Evolutionary conservation across 1,284 basidiomycete species (phyloP).

Genomic region (Earliella scabrosa): DNA sequence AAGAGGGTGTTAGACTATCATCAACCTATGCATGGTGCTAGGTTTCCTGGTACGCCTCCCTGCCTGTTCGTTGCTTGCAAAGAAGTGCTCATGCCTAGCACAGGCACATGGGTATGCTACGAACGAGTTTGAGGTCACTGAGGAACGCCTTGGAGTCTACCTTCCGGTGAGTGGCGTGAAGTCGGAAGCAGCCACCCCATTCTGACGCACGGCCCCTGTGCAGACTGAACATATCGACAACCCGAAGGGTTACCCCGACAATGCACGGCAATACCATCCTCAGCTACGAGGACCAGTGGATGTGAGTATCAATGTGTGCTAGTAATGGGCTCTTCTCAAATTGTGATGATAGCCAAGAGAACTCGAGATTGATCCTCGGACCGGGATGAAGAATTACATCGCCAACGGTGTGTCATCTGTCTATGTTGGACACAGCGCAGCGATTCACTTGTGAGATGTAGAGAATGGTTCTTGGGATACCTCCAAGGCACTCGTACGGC

Average conservation of each 20-base stretch:
- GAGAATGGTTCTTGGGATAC: slow-evolving; percentile 87
- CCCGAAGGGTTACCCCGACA: slow-evolving; percentile 87
- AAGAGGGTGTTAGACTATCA: slow-evolving; percentile 83
- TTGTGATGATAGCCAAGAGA: slow-evolving; percentile 65
- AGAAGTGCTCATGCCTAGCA: background rate
- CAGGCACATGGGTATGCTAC: slow-evolving; percentile 87
- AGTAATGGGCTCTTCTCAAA: background rate
- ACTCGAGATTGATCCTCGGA: slow-evolving; percentile 83
- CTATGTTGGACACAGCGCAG: too few species aligned
- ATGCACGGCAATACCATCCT: slow-evolving; percentile 78
- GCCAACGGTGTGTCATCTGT: slow-evolving; percentile 63
- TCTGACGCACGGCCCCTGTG: too few species aligned
- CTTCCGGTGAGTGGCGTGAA: slow-evolving; percentile 63
- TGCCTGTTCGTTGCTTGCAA: background rate
- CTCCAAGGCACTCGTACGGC: slow-evolving; percentile 81
- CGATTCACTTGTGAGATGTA: slow-evolving; percentile 28
- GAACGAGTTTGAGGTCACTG: slow-evolving; percentile 89
- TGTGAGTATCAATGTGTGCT: slow-evolving; percentile 37
- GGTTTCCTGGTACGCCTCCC: slow-evolving; percentile 67
- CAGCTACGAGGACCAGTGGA: slow-evolving; percentile 74
- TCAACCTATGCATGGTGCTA: slow-evolving; percentile 89
- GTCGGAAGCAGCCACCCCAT: background rate
- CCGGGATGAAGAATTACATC: slow-evolving; percentile 97
- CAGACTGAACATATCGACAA: slow-evolving; percentile 90
- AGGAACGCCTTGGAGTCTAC: slow-evolving; percentile 86